Conservation (phyloP, 306 rosid genomes). For the Calophaca sinica region DNA sequence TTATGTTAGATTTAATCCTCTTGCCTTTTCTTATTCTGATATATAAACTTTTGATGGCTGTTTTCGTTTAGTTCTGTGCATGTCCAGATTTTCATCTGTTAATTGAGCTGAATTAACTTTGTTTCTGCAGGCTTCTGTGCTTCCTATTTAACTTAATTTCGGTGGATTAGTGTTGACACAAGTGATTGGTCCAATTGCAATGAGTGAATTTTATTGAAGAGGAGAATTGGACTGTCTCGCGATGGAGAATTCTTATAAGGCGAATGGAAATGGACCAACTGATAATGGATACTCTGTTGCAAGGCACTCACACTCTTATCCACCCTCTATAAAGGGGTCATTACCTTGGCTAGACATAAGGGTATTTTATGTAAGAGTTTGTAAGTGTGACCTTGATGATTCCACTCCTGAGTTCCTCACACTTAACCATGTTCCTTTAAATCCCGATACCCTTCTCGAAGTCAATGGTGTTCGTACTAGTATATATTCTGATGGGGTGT, state of each 20-base stretch:
- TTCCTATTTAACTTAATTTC: conserved; percentile 39
- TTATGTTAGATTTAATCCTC: conserved; percentile 35
- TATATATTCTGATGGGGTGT: conserved; percentile 65
- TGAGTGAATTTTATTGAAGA: conserved; percentile 45
- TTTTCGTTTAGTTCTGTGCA: conserved; percentile 31
- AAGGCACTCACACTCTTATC: conserved; percentile 60
- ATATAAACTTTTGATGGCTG: conserved; percentile 31
- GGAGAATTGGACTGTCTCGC: conserved; percentile 36
- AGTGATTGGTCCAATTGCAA: conserved; percentile 46
- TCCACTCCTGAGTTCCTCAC: conserved; percentile 71
- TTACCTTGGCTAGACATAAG: conserved; percentile 81
- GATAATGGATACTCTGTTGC: conserved; percentile 63
- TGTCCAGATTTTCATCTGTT: conserved; percentile 31
- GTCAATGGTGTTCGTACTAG: conserved; percentile 77
- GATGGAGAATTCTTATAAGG: conserved; percentile 65
- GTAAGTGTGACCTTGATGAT: conserved; percentile 75
- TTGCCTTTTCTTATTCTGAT: conserved; percentile 28
- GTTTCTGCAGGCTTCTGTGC: conserved; percentile 46
- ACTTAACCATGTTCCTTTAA: conserved; percentile 71
- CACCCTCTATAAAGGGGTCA: conserved; percentile 58
- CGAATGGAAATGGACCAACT: conserved; percentile 56
- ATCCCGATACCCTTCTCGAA: conserved; percentile 77
- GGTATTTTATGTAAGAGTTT: conserved; percentile 78
- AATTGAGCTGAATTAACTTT: conserved; percentile 44
- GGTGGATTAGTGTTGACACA: conserved; percentile 45